These are phyloP conservation scores for Monoraphidium neglectum DNA, from an alignment of 139 green algal species.

Conservation along the genomic window DNA sequence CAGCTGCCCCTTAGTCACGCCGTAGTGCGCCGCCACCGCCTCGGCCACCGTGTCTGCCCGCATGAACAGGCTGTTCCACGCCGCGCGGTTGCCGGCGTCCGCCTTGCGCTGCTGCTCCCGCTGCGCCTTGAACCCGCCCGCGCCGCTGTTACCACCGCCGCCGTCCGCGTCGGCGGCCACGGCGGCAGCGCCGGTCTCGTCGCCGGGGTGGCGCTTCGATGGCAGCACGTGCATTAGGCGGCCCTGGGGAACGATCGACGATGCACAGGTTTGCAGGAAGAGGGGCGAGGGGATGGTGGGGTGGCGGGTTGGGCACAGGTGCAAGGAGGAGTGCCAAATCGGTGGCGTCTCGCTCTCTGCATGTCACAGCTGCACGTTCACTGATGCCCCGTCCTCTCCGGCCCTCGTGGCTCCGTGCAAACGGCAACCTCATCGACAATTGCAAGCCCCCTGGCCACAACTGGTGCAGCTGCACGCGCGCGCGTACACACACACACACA, in stretches of 20 bases:
- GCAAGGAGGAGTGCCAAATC: no score
- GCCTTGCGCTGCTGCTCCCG: conserved; percentile 76
- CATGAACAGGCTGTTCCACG: conserved; percentile 99
- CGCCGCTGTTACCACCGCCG: conserved; percentile 1
- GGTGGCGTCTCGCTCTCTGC: not conserved
- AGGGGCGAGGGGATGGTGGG: no score
- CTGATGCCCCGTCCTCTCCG: no score
- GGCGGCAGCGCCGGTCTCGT: not conserved
- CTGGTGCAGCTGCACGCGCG: no score
- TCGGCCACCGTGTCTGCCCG: conserved; percentile 93
- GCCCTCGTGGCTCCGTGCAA: no score
- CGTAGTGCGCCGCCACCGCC: conserved; percentile 88
- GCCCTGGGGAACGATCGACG: conserved; percentile 62
- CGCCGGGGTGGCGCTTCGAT: conserved; percentile 49
- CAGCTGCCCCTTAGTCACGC: conserved; percentile 88
- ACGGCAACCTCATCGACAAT: no score
- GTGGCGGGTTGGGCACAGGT: no score
- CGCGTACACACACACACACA: no score
- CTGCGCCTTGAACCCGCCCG: conserved; percentile 49
- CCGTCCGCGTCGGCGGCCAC: not conserved
- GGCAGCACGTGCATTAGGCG: conserved; percentile 95
- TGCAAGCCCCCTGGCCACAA: no score
- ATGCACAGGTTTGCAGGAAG: no score
- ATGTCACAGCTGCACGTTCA: no score
- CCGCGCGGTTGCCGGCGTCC: conserved; percentile 55